phyloP scores from a whole-genome alignment of 768 basidiomycete species.

The Pisolithus tinctorius region DNA sequence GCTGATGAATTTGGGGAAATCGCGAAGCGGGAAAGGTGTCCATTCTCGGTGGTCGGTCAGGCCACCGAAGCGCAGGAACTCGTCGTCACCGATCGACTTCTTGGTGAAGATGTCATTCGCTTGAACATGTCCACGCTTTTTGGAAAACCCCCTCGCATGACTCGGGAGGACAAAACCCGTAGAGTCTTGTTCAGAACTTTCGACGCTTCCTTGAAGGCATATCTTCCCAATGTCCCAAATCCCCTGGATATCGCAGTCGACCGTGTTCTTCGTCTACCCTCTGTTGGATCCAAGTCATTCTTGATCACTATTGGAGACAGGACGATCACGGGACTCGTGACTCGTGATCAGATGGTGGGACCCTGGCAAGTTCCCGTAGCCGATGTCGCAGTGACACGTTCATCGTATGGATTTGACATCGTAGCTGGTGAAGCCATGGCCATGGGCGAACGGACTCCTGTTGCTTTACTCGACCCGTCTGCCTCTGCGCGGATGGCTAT shows the following conservation, averaged over 20 bases:
- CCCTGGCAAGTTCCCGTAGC: constrained; percentile 98
- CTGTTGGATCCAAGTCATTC: constrained; percentile 94
- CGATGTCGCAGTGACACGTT: constrained; percentile 94
- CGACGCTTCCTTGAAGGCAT: constrained; percentile 62
- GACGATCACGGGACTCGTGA: constrained; percentile 87
- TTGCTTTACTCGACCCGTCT: constrained; percentile 80
- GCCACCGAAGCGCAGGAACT: constrained; percentile 80
- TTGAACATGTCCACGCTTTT: constrained; percentile 94
- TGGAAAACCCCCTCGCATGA: constrained; percentile 92
- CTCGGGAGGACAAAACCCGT: constrained; percentile 54
- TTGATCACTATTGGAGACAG: constrained; percentile 98
- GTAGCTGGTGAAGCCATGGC: constrained; percentile 93
- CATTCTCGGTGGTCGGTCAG: constrained; percentile 85
- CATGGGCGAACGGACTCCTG: constrained; percentile 93
- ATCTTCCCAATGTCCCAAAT: constrained; percentile 48
- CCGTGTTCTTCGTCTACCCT: constrained; percentile 84
- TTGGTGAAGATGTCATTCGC: constrained; percentile 73
- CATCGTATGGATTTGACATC: constrained; percentile 88
- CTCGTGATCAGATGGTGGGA: constrained; percentile 98
- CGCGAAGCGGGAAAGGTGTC: constrained; percentile 85
- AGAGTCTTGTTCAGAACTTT: constrained; percentile 44
- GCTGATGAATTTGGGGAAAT: constrained; percentile 63
- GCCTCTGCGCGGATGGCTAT: constrained; percentile 96
- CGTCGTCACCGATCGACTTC: constrained; percentile 82
- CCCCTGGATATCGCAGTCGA: constrained; percentile 59